Percentiles rank a stretch among this genome's conserved stretches.
These are phyloP conservation scores for Axilococcus clingmanii DNA, from an alignment of 139 green algal genomes.

Conservation along the genomic window DNA sequence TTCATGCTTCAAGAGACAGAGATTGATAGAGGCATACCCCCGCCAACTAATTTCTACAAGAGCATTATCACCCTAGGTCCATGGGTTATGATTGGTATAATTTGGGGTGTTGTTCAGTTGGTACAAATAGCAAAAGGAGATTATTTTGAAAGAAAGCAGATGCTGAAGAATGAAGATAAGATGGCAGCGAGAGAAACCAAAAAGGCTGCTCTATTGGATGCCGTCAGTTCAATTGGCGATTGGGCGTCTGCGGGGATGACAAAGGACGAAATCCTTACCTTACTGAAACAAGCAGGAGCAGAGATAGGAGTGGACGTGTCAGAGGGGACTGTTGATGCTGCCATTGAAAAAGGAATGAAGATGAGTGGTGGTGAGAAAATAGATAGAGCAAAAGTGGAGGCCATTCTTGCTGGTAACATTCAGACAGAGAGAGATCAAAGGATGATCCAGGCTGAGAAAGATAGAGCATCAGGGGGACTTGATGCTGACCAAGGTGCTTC, in stretches of 20 bases:
- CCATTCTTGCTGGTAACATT: background rate
- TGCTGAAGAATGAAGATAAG: conserved; percentile 40
- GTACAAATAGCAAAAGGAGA: too few relatives aligned
- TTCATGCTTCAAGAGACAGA: too few relatives aligned
- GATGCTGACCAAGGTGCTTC: conserved; percentile 30
- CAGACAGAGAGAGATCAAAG: too few relatives aligned
- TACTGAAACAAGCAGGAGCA: conserved; percentile 7
- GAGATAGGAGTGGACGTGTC: conserved; percentile 6
- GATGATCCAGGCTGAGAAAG: conserved; percentile 16
- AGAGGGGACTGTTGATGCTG: conserved; percentile 3
- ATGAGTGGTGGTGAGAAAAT: conserved; percentile 2
- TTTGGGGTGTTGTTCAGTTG: too few relatives aligned
- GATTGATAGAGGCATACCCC: too few relatives aligned
- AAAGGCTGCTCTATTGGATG: too few relatives aligned
- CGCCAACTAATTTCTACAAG: too few relatives aligned
- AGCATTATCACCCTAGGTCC: too few relatives aligned
- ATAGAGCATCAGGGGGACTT: too few relatives aligned
- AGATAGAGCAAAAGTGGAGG: conserved; percentile 3
- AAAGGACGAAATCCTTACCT: conserved; percentile 14
- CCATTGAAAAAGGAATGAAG: conserved; percentile 9
- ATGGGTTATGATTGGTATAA: too few relatives aligned
- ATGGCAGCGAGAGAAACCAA: conserved; percentile 29
- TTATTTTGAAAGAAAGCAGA: conserved; percentile 47
- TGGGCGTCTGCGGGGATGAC: too few relatives aligned
- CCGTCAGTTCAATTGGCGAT: too few relatives aligned